phyloP scores from a whole-genome alignment of 208 protist genomes.

The Porcisia deanei region DNA sequence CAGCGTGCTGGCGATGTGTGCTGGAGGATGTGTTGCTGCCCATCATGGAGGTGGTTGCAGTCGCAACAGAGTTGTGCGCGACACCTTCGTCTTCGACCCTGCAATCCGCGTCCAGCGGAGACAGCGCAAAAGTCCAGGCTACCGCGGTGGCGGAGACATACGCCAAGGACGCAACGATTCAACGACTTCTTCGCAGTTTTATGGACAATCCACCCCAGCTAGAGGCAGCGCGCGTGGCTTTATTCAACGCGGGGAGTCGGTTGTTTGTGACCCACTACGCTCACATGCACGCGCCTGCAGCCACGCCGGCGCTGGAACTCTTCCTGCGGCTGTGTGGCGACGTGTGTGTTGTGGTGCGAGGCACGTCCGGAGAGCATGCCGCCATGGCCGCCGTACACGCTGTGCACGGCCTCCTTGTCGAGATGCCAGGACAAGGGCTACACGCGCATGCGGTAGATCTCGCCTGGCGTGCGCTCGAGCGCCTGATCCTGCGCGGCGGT shows the following conservation, averaged over 20 bases:
- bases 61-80: slow-evolving; percentile 34
- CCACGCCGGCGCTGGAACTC: slow-evolving; percentile 27
- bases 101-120: neutral
- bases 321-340: slow-evolving; percentile 54
- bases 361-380: slow-evolving; percentile 46
- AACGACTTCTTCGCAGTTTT: slow-evolving; percentile 30
- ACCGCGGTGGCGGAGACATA: neutral
- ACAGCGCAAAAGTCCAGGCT: neutral
- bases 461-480: slow-evolving; percentile 53
- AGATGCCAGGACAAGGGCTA: slow-evolving; percentile 30
- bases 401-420: slow-evolving; percentile 54
- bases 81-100: slow-evolving; percentile 10
- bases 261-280: slow-evolving; percentile 55
- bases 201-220: slow-evolving; percentile 33
- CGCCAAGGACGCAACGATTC: neutral
- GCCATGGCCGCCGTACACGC: slow-evolving; percentile 61
- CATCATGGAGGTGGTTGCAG: slow-evolving; percentile 49
- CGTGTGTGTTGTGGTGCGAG: slow-evolving; percentile 44
- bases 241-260: slow-evolving; percentile 60
- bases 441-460: slow-evolving; percentile 23
- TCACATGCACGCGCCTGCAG: slow-evolving; percentile 33
- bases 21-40: slow-evolving; percentile 50
- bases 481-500: slow-evolving; percentile 33
- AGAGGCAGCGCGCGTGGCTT: slow-evolving; percentile 56
- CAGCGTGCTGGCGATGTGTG: slow-evolving; percentile 54